Evolutionary conservation across 768 basidiomycete genomes (phyloP).

Genomic region (Tricholoma matsutake): DNA sequence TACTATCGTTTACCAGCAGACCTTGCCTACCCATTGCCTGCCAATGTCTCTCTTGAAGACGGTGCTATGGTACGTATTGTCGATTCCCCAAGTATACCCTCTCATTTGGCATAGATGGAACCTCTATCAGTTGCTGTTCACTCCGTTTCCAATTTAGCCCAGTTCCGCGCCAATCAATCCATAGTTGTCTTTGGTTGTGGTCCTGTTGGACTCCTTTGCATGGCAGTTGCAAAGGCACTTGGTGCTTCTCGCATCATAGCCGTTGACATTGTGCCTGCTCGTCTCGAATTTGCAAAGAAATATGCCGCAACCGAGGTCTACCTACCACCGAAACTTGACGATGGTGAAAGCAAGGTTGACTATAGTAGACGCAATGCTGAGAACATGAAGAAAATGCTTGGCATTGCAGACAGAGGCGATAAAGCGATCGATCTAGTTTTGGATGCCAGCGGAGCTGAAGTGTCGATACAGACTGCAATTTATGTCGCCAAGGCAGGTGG

Average conservation of each 20-base stretch:
- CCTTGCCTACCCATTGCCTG: slow-evolving; percentile 79
- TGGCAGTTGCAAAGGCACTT: slow-evolving; percentile 94
- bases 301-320: slow-evolving; percentile 83
- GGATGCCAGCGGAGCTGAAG: slow-evolving; percentile 92
- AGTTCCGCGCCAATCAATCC: slow-evolving; percentile 68
- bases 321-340: slow-evolving; percentile 54
- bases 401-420: slow-evolving; percentile 67
- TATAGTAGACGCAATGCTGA: slow-evolving; percentile 74
- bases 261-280: slow-evolving; percentile 70
- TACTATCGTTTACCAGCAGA: slow-evolving; percentile 88
- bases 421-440: slow-evolving; percentile 80
- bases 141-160: slow-evolving; percentile 75
- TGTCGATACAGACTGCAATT: slow-evolving; percentile 85
- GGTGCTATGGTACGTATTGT: slow-evolving; percentile 75
- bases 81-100: not conserved
- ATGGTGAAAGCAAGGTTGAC: slow-evolving; percentile 63
- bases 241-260: slow-evolving; percentile 84
- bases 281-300: slow-evolving; percentile 81
- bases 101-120: slow-evolving; percentile 62
- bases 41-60: slow-evolving; percentile 85
- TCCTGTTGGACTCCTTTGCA: slow-evolving; percentile 83
- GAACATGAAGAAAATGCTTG: slow-evolving; percentile 60
- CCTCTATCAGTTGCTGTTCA: slow-evolving; percentile 92
- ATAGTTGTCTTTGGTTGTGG: slow-evolving; percentile 88
- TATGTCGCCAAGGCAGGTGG: slow-evolving; percentile 76